Evolutionary conservation across 2,329 filamentous ascomycete species (phyloP).

Genomic region (Stromatinia cepivora): DNA sequence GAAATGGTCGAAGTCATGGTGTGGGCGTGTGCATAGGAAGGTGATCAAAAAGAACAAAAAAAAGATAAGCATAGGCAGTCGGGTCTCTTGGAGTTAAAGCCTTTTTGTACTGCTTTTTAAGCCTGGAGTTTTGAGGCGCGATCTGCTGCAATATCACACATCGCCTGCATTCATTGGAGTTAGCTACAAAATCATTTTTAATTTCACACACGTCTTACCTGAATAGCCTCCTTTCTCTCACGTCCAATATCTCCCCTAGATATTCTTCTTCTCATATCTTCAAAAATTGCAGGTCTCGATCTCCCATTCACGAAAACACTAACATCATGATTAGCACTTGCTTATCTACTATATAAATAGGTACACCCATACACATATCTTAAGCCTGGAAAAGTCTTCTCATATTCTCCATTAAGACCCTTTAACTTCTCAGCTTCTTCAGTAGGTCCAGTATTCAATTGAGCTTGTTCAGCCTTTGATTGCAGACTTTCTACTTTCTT

Average conservation of each 20-base stretch:
- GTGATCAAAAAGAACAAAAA: conserved; percentile 2
- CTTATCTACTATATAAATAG: not conserved
- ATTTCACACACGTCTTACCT: conserved; percentile 50
- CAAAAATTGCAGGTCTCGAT: conserved; percentile 71
- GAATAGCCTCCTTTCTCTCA: conserved; percentile 73
- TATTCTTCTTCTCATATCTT: conserved; percentile 77
- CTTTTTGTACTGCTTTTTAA: conserved; percentile 15
- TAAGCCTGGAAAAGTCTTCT: conserved; percentile 76
- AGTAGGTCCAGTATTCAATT: conserved; percentile 59
- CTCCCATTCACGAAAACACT: conserved; percentile 87
- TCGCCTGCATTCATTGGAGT: conserved; percentile 53
- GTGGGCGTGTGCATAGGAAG: conserved; percentile 20
- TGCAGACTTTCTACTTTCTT: conserved; percentile 80
- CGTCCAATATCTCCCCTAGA: conserved; percentile 61
- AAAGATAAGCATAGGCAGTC: not conserved
- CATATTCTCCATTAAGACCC: conserved; percentile 74
- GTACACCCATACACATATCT: conserved; percentile 64
- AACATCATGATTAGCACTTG: conserved; percentile 28
- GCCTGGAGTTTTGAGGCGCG: conserved; percentile 60
- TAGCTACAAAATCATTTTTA: conserved; percentile 22
- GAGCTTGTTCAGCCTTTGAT: conserved; percentile 79
- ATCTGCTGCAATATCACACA: conserved; percentile 88
- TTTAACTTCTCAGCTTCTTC: conserved; percentile 59
- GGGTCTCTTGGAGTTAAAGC: not conserved
- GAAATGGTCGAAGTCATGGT: not conserved